Evolutionary conservation across 352 stramenopile genomes (phyloP), one percentile per base, ranked within the genome.

Genomic region (Pythium grandisporangium): DNA sequence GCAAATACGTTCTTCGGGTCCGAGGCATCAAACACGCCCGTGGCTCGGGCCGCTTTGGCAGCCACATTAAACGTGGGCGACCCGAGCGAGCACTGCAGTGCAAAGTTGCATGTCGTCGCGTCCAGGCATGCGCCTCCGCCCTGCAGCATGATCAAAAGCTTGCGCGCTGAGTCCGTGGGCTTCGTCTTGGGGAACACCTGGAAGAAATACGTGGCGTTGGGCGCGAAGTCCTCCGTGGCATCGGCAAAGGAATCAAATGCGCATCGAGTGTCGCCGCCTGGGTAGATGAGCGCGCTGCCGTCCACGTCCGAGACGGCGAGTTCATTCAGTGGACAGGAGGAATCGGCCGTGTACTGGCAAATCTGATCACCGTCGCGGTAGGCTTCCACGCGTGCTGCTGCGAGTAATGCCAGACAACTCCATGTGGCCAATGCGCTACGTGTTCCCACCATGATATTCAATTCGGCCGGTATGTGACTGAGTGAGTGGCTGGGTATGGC

Each of bases 151-250:
- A 88, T 37, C 44, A 77, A 52, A 14, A 88, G 53, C 47, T 88
- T 88, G 29, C 43, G 44, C 19, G 48, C 66, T n/a, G n/a, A n/a
- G n/a, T n/a, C n/a, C 27, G 10, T 32, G 14, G 8, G 27, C 42
- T 80, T 73, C 11, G 51, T 42, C 24, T 63, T 70, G 22, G 74
- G 69, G 51, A 84, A 84, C 1, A 82, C 58, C 42, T 83, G 66
- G 56, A 84, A 84, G 49, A 83, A 83, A 58, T 78, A 87, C 11
- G 74, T 78, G 21, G 51, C 44, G 43, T 67, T 69, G n/a, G 66
- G 48, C 13, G 46, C 51, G 50, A 61, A 74, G 10, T n/a, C 37
- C 17, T 54, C 63, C 38, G 38, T 36, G 13, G 41, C 37, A 30
- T 67, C 50, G 25, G 34, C 37, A 26, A 61, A 74, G 37, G 63